Percentiles rank a stretch among this genome's conserved stretches.
Evolutionary conservation across 257 asterid species (phyloP).

Genomic region (Thymus mandschuricus): DNA sequence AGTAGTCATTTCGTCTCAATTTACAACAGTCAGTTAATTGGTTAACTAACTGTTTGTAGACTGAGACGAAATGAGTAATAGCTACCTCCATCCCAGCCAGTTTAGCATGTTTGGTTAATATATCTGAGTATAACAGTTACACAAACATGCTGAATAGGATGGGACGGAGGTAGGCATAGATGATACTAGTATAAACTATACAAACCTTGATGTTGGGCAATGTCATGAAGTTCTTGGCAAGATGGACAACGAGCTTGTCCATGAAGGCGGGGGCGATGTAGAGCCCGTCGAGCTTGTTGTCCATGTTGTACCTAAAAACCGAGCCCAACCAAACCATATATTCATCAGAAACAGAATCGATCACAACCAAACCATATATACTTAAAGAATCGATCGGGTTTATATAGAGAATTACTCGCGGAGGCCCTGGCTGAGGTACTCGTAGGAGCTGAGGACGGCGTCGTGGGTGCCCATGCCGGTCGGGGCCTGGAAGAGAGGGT

Average conservation of each 20-base stretch:
- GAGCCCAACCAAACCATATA: too few relatives aligned
- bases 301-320: conserved; percentile 21
- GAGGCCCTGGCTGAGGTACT: conserved; percentile 59
- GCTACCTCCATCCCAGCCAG: too few relatives aligned
- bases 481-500: conserved; percentile 63
- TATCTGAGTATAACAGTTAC: too few relatives aligned
- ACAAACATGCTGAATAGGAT: too few relatives aligned
- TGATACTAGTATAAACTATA: too few relatives aligned
- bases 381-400: background rate
- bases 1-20: too few relatives aligned
- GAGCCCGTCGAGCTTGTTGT: conserved; percentile 49
- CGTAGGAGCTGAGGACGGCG: conserved; percentile 57
- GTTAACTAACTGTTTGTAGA: too few relatives aligned
- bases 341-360: background rate
- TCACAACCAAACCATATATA: too few relatives aligned
- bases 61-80: too few relatives aligned
- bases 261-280: conserved; percentile 67
- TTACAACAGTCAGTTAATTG: too few relatives aligned
- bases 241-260: conserved; percentile 60
- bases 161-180: too few relatives aligned
- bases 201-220: conserved; percentile 57
- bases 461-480: conserved; percentile 60
- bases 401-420: background rate
- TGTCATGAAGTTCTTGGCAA: conserved; percentile 59
- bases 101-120: too few relatives aligned